A percentile compares a stretch with the other conserved stretches of the same genome.
phyloP scores from a whole-genome alignment of 148 eudicot species.

The Selenicereus undatus region DNA sequence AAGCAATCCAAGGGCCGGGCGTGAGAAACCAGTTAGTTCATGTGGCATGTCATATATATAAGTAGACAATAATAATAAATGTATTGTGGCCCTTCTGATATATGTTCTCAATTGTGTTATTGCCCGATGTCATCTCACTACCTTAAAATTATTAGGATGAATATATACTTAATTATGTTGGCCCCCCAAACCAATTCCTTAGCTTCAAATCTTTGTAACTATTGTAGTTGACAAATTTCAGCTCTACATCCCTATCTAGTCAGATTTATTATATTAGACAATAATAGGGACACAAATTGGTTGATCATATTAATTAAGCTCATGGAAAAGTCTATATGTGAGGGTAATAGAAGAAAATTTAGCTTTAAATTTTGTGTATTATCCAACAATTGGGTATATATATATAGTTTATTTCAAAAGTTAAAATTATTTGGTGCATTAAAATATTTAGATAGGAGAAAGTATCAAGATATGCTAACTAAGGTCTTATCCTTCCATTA shows the following conservation, averaged over 20 bases:
- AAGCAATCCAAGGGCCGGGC: background rate
- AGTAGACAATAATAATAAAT: background rate
- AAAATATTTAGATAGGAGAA: no score
- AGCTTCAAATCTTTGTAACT: constrained; percentile 3
- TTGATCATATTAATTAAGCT: no score
- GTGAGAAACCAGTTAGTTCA: background rate
- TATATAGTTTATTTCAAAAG: no score
- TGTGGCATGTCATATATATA: background rate
- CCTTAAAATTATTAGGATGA: background rate
- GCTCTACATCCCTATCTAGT: background rate
- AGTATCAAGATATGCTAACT: no score
- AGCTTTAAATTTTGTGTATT: no score
- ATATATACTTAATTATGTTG: background rate
- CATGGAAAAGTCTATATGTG: no score
- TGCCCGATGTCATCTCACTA: background rate
- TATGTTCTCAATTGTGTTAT: no score
- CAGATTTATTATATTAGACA: background rate
- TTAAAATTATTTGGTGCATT: no score
- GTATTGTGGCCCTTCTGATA: background rate
- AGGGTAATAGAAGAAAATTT: no score
- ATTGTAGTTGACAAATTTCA: background rate
- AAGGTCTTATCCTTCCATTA: no score
- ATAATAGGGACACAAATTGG: background rate
- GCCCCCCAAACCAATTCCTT: constrained; percentile 1
- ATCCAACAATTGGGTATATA: no score